Evolutionary conservation across 345 rosid species (phyloP).

Genomic region (Sisymbrium altissimum): DNA sequence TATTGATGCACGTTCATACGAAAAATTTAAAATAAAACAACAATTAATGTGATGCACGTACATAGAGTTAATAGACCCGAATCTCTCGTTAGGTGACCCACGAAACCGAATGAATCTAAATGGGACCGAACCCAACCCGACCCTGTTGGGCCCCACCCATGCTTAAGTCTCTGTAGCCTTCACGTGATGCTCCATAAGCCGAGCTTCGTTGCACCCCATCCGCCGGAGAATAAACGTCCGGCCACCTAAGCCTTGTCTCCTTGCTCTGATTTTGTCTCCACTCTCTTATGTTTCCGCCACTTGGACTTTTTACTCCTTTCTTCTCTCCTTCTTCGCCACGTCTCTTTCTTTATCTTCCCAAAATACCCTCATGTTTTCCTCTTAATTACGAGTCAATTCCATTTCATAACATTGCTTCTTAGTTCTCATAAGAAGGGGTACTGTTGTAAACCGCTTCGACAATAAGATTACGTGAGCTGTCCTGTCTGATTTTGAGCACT

Average conservation of each 20-base stretch:
- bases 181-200: slow-evolving; percentile 29
- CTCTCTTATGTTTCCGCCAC: slow-evolving; percentile 19
- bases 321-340: slow-evolving; percentile 33
- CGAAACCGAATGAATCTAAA: slow-evolving; percentile 16
- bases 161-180: background rate
- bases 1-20: slow-evolving; percentile 34
- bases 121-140: slow-evolving; percentile 17
- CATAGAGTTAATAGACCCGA: slow-evolving; percentile 5
- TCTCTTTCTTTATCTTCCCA: background rate
- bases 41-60: slow-evolving; percentile 21
- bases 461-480: slow-evolving; percentile 30
- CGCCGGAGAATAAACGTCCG: slow-evolving; percentile 27
- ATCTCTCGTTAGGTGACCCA: slow-evolving; percentile 16
- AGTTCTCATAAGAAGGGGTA: background rate
- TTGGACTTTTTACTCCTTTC: slow-evolving; percentile 21
- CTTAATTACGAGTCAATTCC: background rate
- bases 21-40: background rate
- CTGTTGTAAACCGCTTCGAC: background rate
- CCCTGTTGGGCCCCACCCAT: slow-evolving; percentile 2
- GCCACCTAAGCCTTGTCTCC: slow-evolving; percentile 33
- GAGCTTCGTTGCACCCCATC: slow-evolving; percentile 25
- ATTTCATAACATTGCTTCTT: background rate
- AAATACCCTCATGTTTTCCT: background rate
- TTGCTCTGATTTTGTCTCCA: slow-evolving; percentile 20
- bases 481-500: slow-evolving; percentile 16